These are phyloP conservation scores for Iberis pinnata DNA, from an alignment of 345 rosid genomes.

Conservation along the genomic window DNA sequence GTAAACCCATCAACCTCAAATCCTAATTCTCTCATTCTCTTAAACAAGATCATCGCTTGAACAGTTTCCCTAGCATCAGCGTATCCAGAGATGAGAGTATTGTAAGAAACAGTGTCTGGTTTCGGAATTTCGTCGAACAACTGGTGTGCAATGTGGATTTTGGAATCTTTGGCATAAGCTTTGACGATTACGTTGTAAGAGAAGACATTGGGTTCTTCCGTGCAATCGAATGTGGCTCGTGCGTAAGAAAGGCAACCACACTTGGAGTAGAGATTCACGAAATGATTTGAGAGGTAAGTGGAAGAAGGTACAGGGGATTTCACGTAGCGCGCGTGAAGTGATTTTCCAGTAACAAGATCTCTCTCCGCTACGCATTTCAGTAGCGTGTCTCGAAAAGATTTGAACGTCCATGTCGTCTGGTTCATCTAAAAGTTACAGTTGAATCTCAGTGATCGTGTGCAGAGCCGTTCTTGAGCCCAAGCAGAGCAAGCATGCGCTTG, in stretches of 20 bases:
- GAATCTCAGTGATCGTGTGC: not conserved
- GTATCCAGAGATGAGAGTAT: constrained; percentile 67
- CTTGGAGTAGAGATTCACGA: constrained; percentile 80
- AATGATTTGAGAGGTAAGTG: constrained; percentile 80
- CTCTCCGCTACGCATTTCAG: constrained; percentile 44
- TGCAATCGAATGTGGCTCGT: constrained; percentile 39
- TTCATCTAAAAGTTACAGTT: constrained; percentile 34
- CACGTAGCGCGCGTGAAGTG: constrained; percentile 64
- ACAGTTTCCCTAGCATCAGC: constrained; percentile 50
- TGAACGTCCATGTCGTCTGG: constrained; percentile 43
- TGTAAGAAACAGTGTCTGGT: constrained; percentile 69
- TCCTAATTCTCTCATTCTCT: constrained; percentile 45
- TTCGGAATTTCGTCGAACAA: constrained; percentile 80
- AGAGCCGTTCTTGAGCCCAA: too few relatives aligned
- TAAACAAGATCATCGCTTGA: constrained; percentile 43
- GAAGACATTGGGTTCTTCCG: constrained; percentile 56
- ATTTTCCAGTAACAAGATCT: constrained; percentile 54
- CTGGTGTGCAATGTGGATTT: constrained; percentile 39
- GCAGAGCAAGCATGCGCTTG: too few relatives aligned
- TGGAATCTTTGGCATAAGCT: constrained; percentile 45
- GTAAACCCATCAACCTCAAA: constrained; percentile 69
- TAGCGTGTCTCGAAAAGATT: constrained; percentile 45
- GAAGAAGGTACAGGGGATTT: constrained; percentile 60
- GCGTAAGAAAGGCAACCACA: constrained; percentile 54
- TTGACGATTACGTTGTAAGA: constrained; percentile 64